A percentile compares a stretch with the other conserved stretches of the same genome.
These are phyloP conservation scores for Rutidosis leptorrhynchoides DNA, from an alignment of 129 eudicot species.

Conservation along the genomic window DNA sequence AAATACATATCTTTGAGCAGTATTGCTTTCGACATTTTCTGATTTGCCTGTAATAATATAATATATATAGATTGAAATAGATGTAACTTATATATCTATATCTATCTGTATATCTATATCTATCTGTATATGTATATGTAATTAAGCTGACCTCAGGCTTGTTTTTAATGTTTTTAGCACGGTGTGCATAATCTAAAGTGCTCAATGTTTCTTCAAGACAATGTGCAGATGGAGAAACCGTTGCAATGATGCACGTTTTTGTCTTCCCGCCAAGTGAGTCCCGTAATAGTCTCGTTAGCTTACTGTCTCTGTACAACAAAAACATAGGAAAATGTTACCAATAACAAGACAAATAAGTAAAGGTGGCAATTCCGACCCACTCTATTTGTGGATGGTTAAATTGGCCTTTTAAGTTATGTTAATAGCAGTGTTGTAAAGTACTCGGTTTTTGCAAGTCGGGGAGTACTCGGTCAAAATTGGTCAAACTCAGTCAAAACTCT, in stretches of 20 bases:
- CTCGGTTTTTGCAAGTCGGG: too few relatives aligned
- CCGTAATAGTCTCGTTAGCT: constrained; percentile 77
- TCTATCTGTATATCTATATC: too few relatives aligned
- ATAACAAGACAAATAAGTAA: constrained; percentile 4
- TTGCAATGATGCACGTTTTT: constrained; percentile 87
- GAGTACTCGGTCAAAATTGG: too few relatives aligned
- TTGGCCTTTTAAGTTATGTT: neutral
- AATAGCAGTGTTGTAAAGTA: too few relatives aligned
- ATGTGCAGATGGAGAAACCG: constrained; percentile 77
- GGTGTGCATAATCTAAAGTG: constrained; percentile 83
- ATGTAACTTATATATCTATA: neutral
- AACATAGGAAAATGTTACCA: neutral
- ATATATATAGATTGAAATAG: constrained; percentile 4
- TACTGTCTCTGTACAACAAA: constrained; percentile 60
- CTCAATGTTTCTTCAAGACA: constrained; percentile 88
- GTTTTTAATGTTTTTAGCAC: constrained; percentile 86
- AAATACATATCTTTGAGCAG: constrained; percentile 73
- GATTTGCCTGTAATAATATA: constrained; percentile 63
- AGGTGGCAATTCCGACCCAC: neutral
- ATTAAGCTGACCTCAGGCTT: constrained; percentile 68
- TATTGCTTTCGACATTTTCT: constrained; percentile 70
- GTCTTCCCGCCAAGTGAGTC: constrained; percentile 93
- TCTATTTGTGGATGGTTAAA: neutral
- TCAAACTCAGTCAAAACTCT: too few relatives aligned
- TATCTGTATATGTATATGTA: neutral